Evolutionary conservation across 2,329 filamentous ascomycete genomes (phyloP).

Genomic region (Paraconiothyrium sp.): DNA sequence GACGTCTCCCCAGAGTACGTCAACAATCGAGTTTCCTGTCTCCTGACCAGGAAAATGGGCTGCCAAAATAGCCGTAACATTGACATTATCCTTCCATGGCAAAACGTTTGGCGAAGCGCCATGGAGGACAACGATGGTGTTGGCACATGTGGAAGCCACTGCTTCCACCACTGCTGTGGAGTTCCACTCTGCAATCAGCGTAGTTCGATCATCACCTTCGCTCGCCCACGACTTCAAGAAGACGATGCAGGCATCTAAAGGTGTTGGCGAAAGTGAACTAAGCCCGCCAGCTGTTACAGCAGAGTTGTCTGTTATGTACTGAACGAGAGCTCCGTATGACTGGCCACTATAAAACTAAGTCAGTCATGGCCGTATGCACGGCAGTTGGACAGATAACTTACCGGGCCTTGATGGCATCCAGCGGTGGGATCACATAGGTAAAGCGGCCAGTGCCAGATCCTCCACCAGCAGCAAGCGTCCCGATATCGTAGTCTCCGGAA

Average conservation of each 20-base stretch:
- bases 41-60: conserved; percentile 54
- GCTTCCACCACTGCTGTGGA: conserved; percentile 50
- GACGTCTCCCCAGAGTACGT: conserved; percentile 73
- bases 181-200: conserved; percentile 55
- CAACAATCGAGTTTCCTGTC: conserved; percentile 49
- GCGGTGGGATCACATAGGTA: conserved; percentile 51
- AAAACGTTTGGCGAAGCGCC: conserved; percentile 51
- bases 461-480: conserved; percentile 56
- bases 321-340: conserved; percentile 54
- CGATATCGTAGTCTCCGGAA: conserved; percentile 44
- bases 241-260: conserved; percentile 60
- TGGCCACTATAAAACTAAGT: conserved; percentile 11
- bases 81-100: conserved; percentile 52
- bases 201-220: conserved; percentile 55
- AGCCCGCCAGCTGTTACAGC: conserved; percentile 41
- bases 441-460: conserved; percentile 54
- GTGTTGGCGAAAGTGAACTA: conserved; percentile 38
- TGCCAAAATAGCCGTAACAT: conserved; percentile 52
- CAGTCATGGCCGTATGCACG: not conserved
- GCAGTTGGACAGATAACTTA: not conserved
- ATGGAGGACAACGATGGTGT: conserved; percentile 61
- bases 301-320: conserved; percentile 54
- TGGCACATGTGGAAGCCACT: conserved; percentile 56
- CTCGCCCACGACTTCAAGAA: conserved; percentile 65
- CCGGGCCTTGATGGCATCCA: conserved; percentile 52